phyloP scores from a whole-genome alignment of 495 filamentous ascomycete species.

The Podospora comata region DNA sequence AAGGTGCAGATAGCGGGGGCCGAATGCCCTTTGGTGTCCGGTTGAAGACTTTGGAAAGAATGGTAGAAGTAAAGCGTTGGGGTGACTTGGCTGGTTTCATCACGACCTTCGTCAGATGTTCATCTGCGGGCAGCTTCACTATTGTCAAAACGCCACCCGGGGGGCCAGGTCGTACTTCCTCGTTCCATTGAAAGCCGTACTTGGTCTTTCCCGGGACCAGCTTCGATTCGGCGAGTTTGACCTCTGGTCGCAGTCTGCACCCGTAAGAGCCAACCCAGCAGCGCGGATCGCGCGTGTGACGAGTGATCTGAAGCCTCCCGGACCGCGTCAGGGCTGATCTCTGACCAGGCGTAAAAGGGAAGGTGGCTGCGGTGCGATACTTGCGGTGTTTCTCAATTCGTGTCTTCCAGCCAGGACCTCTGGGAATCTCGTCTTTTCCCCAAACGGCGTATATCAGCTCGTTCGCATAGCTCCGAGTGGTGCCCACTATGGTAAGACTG shows the following conservation, averaged over 20 bases:
- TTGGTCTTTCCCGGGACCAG: background rate
- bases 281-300: constrained; percentile 18
- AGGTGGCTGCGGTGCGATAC: constrained; percentile 20
- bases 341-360: constrained; percentile 26
- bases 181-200: background rate
- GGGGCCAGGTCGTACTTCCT: background rate
- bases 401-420: background rate
- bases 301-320: constrained; percentile 11
- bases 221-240: constrained; percentile 2
- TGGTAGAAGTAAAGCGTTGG: background rate
- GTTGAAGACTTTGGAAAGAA: background rate
- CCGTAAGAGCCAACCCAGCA: constrained; percentile 19
- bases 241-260: constrained; percentile 15
- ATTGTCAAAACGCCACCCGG: background rate
- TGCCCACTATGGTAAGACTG: constrained; percentile 26
- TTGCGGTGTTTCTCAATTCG: constrained; percentile 15
- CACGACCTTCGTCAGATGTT: background rate
- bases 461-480: constrained; percentile 20
- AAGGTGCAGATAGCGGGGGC: background rate
- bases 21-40: background rate
- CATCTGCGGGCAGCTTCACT: background rate
- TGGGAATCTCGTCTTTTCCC: constrained; percentile 14
- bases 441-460: constrained; percentile 22
- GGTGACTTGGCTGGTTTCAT: background rate
- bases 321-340: constrained; percentile 18